Conservation (phyloP, 1,284 basidiomycete species). For the Golubevia pallescens region DNA sequence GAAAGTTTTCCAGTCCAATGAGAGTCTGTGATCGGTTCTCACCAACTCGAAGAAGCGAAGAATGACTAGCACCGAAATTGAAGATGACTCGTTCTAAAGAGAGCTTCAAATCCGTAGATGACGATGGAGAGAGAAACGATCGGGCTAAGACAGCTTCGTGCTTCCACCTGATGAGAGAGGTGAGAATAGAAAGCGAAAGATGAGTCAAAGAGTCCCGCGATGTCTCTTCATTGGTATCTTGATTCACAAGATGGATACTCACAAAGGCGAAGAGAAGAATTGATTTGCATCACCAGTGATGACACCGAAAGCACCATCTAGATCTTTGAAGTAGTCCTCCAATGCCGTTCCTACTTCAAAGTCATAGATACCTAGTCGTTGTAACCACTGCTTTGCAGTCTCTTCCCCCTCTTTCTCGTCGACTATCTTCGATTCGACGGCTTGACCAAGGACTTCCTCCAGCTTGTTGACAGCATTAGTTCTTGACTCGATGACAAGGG, state of each 20-base stretch:
- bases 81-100: background rate
- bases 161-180: background rate
- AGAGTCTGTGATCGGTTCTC: background rate
- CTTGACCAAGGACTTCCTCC: background rate
- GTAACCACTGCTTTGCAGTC: constrained; percentile 1
- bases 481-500: background rate
- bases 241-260: background rate
- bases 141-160: background rate
- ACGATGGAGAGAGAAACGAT: background rate
- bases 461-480: background rate
- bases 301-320: constrained; percentile 7
- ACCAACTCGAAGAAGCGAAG: too few relatives aligned
- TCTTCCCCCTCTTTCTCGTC: background rate
- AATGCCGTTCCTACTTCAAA: background rate
- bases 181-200: too few relatives aligned
- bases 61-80: constrained; percentile 1
- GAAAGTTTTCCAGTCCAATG: constrained; percentile 4
- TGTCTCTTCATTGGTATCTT: background rate
- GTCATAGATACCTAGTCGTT: constrained; percentile 5
- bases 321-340: constrained; percentile 1
- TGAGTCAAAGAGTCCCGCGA: background rate
- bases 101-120: background rate
- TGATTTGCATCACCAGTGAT: constrained; percentile 5
- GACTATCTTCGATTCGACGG: background rate
- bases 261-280: constrained; percentile 3